Base-by-base conservation (phyloP, 2,329 filamentous ascomycete species). In the Cordyceps tenuipes region DNA sequence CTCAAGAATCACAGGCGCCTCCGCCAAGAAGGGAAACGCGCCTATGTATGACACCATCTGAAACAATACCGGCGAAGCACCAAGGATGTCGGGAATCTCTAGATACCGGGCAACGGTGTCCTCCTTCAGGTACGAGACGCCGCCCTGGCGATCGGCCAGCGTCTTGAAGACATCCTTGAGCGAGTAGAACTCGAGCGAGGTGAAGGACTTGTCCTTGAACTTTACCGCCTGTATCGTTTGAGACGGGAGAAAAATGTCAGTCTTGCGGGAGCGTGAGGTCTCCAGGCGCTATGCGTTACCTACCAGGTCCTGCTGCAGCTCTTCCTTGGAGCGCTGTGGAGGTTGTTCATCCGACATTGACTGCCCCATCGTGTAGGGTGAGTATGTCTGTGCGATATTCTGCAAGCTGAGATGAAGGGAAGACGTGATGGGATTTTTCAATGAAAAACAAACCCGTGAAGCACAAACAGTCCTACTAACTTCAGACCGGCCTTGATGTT, bases 121-220 rank as follows among this genome's bases (percentile, higher is more conserved):
- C 68, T 76, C 86, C 67, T 84, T 88, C 64, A 90, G 80, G 69
- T 89, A 89, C 56, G 77, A 78, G 51, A 89, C 74, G 48, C 78
- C 75, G 53, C 80, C 82, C 67, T 87, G 79, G 17, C 79, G 73
- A 66, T 90, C 87, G 64, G 88, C 85, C 21, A 91, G 83, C 61
- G 79, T 82, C 62, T 80, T 81, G 75, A 91, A 91, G 67, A 90
- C 87, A 68, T 89, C 84, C 66, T 85, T 86, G 72, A 90, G 84
- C 36, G 83, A 89, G 72, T 88, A 89, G 34, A 89, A 76, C 71
- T 91, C 88, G 60, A 91, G 77, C 1, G 85, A 80, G 0, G 84
- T 84, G 72, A 88, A 90, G 72, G 85, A 89, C 67, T 85, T 86
- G 61, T 84, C 80, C 59, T 84, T 86, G 69, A 91, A 90, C 65